Percentiles rank a stretch among this genome's conserved stretches.
These are phyloP conservation scores for Tolypocladium pustulatum DNA, from an alignment of 2,329 filamentous ascomycete genomes.

Conservation along the genomic window DNA sequence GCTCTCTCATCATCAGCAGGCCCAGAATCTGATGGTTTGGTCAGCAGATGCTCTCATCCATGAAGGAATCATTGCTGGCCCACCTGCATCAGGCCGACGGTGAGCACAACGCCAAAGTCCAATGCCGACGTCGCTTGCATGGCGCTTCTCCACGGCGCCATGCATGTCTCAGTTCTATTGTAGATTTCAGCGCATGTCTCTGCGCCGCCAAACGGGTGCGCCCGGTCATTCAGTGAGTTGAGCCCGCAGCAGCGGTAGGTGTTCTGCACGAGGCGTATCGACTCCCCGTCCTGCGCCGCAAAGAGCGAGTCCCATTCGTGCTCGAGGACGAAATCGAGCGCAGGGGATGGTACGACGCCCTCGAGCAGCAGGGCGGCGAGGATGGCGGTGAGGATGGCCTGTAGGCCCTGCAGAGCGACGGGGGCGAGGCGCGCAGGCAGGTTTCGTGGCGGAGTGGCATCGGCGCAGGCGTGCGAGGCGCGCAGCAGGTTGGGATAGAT, in stretches of 20 bases:
- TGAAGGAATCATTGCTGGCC: conserved; percentile 1
- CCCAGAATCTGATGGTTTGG: conserved; percentile 15
- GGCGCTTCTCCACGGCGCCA: conserved; percentile 43
- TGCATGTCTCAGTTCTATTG: conserved; percentile 35
- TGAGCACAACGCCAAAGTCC: conserved; percentile 42
- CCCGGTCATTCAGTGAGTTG: conserved; percentile 43
- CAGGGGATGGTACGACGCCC: conserved; percentile 19
- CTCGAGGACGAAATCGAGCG: conserved; percentile 42
- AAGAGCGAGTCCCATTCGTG: conserved; percentile 46
- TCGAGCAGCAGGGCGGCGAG: conserved; percentile 33
- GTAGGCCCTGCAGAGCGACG: conserved; percentile 27
- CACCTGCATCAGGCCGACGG: conserved; percentile 47
- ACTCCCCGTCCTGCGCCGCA: conserved; percentile 32
- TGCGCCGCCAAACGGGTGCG: conserved; percentile 45
- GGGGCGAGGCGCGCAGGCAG: conserved; percentile 13
- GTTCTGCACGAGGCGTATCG: conserved; percentile 54
- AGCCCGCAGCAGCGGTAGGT: conserved; percentile 57
- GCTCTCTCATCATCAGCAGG: conserved; percentile 18
- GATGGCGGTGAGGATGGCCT: conserved; percentile 29
- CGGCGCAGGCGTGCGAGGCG: conserved; percentile 9
- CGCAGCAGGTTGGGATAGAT: conserved; percentile 21
- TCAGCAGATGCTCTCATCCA: neutral
- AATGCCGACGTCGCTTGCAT: conserved; percentile 43
- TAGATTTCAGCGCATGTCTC: conserved; percentile 34
- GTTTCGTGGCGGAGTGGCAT: conserved; percentile 9